Conservation (phyloP, 1,139 yeast species). For the Yarrowia galli region DNA sequence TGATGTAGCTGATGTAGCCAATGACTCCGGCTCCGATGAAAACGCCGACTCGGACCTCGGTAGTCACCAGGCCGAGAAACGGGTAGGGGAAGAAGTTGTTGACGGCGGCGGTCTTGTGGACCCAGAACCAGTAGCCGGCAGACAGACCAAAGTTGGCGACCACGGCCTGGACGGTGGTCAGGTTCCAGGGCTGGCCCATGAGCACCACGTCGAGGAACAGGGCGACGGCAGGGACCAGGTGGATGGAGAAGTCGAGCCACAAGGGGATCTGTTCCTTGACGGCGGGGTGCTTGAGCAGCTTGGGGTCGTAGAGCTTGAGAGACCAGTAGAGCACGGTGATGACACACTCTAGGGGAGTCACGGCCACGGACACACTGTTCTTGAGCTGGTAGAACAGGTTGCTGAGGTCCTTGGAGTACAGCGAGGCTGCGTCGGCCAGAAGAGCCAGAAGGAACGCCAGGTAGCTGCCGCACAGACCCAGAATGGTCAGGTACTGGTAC, state of each 20-base stretch:
- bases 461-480: slow-evolving; percentile 46
- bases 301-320: slow-evolving; percentile 45
- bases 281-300: slow-evolving; percentile 46
- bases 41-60: slow-evolving; percentile 43
- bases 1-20: slow-evolving; percentile 42
- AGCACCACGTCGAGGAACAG: slow-evolving; percentile 46
- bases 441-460: slow-evolving; percentile 46
- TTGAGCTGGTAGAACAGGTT: slow-evolving; percentile 41
- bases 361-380: slow-evolving; percentile 44
- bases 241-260: slow-evolving; percentile 47
- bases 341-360: slow-evolving; percentile 49
- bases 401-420: slow-evolving; percentile 37
- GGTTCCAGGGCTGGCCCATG: slow-evolving; percentile 45
- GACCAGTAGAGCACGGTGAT: slow-evolving; percentile 50
- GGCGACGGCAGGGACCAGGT: slow-evolving; percentile 47
- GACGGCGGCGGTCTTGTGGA: slow-evolving; percentile 45
- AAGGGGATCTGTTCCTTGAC: slow-evolving; percentile 44
- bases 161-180: slow-evolving; percentile 42
- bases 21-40: slow-evolving; percentile 43
- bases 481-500: slow-evolving; percentile 49
- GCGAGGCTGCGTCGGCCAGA: slow-evolving; percentile 44
- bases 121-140: slow-evolving; percentile 50
- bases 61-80: slow-evolving; percentile 44
- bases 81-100: slow-evolving; percentile 52
- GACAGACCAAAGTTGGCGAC: slow-evolving; percentile 43